A percentile compares a stretch with the other conserved stretches of the same genome.
Conservation (phyloP, 1,284 basidiomycete species). For the Pseudozyma sp. region DNA sequence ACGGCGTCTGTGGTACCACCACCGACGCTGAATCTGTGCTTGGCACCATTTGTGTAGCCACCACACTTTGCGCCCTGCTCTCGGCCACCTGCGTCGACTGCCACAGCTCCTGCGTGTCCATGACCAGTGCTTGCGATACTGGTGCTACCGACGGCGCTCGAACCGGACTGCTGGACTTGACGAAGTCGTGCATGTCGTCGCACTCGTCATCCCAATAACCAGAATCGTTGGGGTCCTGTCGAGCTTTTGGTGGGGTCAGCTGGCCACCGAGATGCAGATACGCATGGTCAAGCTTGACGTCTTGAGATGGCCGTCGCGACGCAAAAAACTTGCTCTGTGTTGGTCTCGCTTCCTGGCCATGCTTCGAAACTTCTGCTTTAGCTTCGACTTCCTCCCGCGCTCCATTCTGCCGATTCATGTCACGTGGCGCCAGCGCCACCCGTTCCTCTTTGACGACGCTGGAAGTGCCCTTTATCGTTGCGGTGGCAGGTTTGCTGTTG, state of each 20-base stretch:
- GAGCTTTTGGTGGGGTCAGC: slow-evolving; percentile 21
- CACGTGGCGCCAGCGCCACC: slow-evolving; percentile 17
- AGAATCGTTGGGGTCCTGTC: slow-evolving; percentile 27
- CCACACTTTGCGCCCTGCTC: slow-evolving; percentile 1
- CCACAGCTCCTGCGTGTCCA: slow-evolving; percentile 40
- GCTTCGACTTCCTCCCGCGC: not conserved
- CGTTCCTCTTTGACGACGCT: slow-evolving; percentile 8
- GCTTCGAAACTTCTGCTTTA: not conserved
- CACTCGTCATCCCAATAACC: slow-evolving; percentile 48
- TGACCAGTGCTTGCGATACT: slow-evolving; percentile 31
- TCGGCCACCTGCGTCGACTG: slow-evolving; percentile 6
- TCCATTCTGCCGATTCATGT: slow-evolving; percentile 17
- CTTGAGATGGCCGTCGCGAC: slow-evolving; percentile 3
- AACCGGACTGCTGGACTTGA: slow-evolving; percentile 36
- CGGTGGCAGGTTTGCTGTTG: not conserved
- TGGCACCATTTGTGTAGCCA: slow-evolving; percentile 19
- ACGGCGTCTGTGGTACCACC: slow-evolving; percentile 44
- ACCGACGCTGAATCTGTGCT: slow-evolving; percentile 12
- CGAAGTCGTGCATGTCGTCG: slow-evolving; percentile 38
- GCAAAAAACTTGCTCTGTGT: slow-evolving; percentile 43
- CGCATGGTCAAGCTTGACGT: slow-evolving; percentile 15
- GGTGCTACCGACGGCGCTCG: slow-evolving; percentile 6
- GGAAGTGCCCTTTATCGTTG: not conserved
- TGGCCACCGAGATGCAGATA: slow-evolving; percentile 43
- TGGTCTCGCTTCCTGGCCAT: slow-evolving; percentile 2